Evolutionary conservation across 1,284 basidiomycete genomes (phyloP).

Genomic region (Athelia psychrophila): DNA sequence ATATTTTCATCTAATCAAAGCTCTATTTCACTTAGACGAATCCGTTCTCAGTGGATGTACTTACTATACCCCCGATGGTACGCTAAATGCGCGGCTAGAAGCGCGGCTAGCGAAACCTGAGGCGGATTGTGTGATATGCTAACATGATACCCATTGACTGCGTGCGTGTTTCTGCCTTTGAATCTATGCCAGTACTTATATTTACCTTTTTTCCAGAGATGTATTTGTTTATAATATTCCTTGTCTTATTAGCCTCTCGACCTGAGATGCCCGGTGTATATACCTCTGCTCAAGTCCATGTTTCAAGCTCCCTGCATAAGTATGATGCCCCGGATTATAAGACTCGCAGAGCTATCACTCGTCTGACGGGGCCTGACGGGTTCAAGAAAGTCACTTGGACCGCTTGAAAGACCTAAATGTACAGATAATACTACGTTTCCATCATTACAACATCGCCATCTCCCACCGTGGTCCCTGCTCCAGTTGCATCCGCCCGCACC

Average conservation of each 20-base stretch:
- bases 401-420: no score
- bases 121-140: conserved; percentile 60
- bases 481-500: neutral
- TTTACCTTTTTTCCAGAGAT: no score
- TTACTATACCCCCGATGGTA: conserved; percentile 53
- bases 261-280: no score
- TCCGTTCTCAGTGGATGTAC: conserved; percentile 44
- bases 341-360: no score
- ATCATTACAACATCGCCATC: conserved; percentile 40
- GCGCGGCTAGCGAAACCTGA: conserved; percentile 46
- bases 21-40: neutral
- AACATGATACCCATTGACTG: conserved; percentile 8
- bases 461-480: neutral
- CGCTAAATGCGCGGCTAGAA: conserved; percentile 50
- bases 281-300: no score
- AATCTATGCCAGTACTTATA: neutral
- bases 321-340: no score
- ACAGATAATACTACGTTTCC: conserved; percentile 12
- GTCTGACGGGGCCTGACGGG: no score
- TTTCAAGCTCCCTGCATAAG: no score
- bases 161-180: neutral
- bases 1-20: neutral
- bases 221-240: no score
- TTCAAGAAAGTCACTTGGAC: no score
- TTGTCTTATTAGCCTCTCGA: no score